Base-by-base conservation (phyloP, 108 stramenopile genomes). In the Craspedostauros australis region DNA sequence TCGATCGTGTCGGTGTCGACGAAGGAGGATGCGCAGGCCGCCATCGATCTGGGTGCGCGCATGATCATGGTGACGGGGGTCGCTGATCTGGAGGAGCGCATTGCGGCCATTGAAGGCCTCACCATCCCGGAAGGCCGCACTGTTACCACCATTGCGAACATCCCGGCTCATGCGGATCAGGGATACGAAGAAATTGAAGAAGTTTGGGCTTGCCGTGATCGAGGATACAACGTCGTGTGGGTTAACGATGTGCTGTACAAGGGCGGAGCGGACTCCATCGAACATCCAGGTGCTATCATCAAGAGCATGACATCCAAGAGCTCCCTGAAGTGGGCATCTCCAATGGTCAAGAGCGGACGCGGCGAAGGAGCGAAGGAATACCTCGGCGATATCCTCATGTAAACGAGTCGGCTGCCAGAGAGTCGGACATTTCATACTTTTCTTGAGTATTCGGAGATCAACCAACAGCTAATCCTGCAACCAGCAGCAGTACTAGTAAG, bases 281-380 rank as follows among this genome's bases (percentile, higher is more conserved):
- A 93, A 39, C 85, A 88, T 60, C 82, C 87, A 7, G 91, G 87
- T 16, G 91, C 84, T 5, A 82, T 93, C 39, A 90, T 93, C 47
- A 65, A 52, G 39, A 65, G 70, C 40, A 89, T 89, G 87, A 79
- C 58, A 49, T 75, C 82, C 19, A 93, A 93, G 67, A 84, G 80
- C 39, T 73, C 70, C 29, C 69, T 88, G 41, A 80, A 83, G 68
- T 93, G 66, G 64, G 92, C 88, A 2, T 76, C 79, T 51, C 84
- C 88, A 1, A 83, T 81, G 54, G 86, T 79, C 1, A 67, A 71
- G 64, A 72, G 68, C 59, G 92, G 92, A 33, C 75, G 81, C 55
- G 92, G 92, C 15, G 92, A 93, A 61, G 92, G 92, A 25, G 84
- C 86, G 6, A 70, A 84, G 41, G 92, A 93, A 63, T 93, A 93